Conservation (phyloP, 2,329 filamentous ascomycete genomes). For the Aspergillus sp. region DNA sequence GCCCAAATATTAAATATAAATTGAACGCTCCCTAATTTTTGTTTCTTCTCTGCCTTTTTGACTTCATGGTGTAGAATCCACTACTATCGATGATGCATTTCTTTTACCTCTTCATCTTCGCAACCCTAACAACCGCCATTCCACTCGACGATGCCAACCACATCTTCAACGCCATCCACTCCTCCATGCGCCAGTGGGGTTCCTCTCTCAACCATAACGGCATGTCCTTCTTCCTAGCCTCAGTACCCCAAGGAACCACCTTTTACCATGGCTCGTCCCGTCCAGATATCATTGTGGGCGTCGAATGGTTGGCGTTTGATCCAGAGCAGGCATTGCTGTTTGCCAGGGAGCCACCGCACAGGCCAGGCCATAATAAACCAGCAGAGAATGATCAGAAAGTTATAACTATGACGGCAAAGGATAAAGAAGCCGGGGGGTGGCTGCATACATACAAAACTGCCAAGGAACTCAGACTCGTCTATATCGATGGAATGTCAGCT, state of each 20-base stretch:
- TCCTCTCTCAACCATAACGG: slow-evolving; percentile 64
- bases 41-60: not conserved
- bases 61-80: not conserved
- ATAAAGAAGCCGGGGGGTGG: slow-evolving; percentile 39
- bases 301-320: slow-evolving; percentile 65
- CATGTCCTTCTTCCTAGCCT: slow-evolving; percentile 57
- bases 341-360: slow-evolving; percentile 27
- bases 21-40: not conserved
- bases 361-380: too few relatives aligned
- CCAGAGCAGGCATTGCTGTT: slow-evolving; percentile 61
- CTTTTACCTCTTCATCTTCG: not conserved
- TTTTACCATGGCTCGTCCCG: slow-evolving; percentile 55
- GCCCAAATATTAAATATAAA: not conserved
- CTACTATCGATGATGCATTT: not conserved
- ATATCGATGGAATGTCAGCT: slow-evolving; percentile 60
- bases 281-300: slow-evolving; percentile 39
- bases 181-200: slow-evolving; percentile 62
- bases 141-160: slow-evolving; percentile 27
- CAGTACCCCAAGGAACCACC: slow-evolving; percentile 52
- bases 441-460: slow-evolving; percentile 57
- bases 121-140: not conserved
- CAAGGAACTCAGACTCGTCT: slow-evolving; percentile 51
- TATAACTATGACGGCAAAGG: not conserved
- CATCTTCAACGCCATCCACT: slow-evolving; percentile 59
- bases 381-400: too few relatives aligned